A percentile compares a stretch with the other conserved stretches of the same genome.
Evolutionary conservation across 345 rosid genomes (phyloP).

Genomic region (Eucalyptus erythrocorys): DNA sequence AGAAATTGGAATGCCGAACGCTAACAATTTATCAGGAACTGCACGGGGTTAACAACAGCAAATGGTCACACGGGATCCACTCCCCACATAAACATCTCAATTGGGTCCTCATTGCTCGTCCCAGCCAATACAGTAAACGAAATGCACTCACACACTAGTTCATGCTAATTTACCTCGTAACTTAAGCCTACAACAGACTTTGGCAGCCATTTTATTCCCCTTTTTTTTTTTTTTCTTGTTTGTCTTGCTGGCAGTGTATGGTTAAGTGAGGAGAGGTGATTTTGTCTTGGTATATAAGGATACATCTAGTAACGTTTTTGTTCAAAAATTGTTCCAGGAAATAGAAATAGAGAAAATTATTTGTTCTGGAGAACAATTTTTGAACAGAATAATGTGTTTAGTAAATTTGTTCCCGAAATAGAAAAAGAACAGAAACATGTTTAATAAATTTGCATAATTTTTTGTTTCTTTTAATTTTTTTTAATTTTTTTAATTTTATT

Average conservation of each 20-base stretch:
- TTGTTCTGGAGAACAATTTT: no score
- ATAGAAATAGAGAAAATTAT: no score
- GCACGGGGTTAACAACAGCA: not conserved
- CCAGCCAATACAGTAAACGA: not conserved
- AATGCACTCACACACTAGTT: conserved; percentile 1
- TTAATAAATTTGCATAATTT: no score
- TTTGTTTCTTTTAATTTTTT: no score
- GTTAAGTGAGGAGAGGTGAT: not conserved
- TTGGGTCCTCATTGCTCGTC: not conserved
- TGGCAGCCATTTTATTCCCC: not conserved
- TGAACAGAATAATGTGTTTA: no score
- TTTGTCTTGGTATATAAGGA: not conserved
- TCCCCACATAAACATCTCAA: conserved; percentile 30
- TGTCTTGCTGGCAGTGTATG: not conserved
- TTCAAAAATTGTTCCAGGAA: no score
- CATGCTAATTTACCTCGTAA: conserved; percentile 3
- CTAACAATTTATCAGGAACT: not conserved
- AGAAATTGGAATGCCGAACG: not conserved
- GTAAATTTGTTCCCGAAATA: no score
- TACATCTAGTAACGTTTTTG: no score
- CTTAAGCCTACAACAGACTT: not conserved
- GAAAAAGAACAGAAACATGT: no score
- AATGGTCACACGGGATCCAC: conserved; percentile 26
- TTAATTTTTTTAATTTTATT: no score
- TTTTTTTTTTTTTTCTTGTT: not conserved